These are phyloP conservation scores for Tolypocladium ophioglossoides DNA, from an alignment of 2,329 filamentous ascomycete species.

Conservation along the genomic window DNA sequence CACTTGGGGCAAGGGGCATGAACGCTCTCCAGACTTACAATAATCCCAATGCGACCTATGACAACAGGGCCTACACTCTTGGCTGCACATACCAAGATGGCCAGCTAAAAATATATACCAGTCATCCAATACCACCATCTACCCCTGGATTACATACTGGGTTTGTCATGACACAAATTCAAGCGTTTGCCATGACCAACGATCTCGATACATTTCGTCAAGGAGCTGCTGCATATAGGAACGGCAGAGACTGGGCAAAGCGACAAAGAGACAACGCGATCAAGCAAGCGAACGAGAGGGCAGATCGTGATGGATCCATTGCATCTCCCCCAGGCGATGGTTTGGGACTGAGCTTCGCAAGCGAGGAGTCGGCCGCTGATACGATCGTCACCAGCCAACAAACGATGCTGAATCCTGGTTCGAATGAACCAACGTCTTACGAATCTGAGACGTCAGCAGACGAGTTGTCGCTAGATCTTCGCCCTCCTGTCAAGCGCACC, in stretches of 20 bases:
- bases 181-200: slow-evolving; percentile 15
- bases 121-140: slow-evolving; percentile 10
- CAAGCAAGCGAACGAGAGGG: slow-evolving; percentile 13
- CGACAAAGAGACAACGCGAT: slow-evolving; percentile 24
- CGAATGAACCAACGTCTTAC: no score
- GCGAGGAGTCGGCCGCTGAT: no score
- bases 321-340: no score
- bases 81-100: slow-evolving; percentile 25
- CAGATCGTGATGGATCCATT: no score
- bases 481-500: no score
- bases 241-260: slow-evolving; percentile 27
- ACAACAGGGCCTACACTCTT: slow-evolving; percentile 21
- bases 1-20: slow-evolving; percentile 14
- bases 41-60: no score
- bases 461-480: no score
- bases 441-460: no score
- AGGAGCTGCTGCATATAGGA: slow-evolving; percentile 26
- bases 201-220: slow-evolving; percentile 18
- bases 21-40: no score
- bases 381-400: no score
- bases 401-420: no score
- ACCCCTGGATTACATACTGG: slow-evolving; percentile 10
- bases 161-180: slow-evolving; percentile 29
- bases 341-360: no score
- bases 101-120: slow-evolving; percentile 21